phyloP scores from a whole-genome alignment of 768 basidiomycete genomes.

The Kwoniella europaea region DNA sequence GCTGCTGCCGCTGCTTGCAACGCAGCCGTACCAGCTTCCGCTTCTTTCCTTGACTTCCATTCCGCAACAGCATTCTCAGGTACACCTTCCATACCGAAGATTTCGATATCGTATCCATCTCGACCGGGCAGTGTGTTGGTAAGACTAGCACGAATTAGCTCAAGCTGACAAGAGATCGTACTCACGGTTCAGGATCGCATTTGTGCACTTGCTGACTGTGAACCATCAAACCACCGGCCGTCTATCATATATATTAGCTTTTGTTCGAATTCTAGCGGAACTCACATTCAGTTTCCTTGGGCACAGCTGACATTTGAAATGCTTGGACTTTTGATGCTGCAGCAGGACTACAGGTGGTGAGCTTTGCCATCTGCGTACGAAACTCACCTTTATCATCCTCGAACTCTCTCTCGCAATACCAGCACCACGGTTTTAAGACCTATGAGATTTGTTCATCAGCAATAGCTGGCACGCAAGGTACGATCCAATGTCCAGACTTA shows the following conservation, averaged over 20 bases:
- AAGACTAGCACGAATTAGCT: constrained; percentile 66
- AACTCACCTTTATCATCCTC: constrained; percentile 95
- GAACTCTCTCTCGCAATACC: constrained; percentile 99
- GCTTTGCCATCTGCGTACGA: not conserved
- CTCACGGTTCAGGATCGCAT: constrained; percentile 90
- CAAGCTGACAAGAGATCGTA: constrained; percentile 16
- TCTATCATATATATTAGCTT: constrained; percentile 56
- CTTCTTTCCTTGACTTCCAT: constrained; percentile 93
- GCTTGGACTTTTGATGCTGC: constrained; percentile 99
- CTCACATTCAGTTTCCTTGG: constrained; percentile 80
- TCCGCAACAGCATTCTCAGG: constrained; percentile 91
- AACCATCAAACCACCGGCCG: constrained; percentile 95
- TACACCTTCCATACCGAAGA: constrained; percentile 99
- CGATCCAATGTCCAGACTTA: constrained; percentile 30
- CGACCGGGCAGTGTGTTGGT: constrained; percentile 95
- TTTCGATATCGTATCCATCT: constrained; percentile 97
- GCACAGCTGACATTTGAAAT: constrained; percentile 97
- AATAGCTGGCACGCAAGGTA: not conserved
- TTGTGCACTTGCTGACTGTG: constrained; percentile 99
- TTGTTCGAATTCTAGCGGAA: not conserved
- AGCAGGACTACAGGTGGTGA: constrained; percentile 72
- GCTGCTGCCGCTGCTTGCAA: constrained; percentile 59
- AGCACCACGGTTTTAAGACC: constrained; percentile 75
- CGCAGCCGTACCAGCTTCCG: constrained; percentile 75
- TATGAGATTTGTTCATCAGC: constrained; percentile 5